phyloP scores from a whole-genome alignment of 257 asterid species.

The Solanum chmielewskii region DNA sequence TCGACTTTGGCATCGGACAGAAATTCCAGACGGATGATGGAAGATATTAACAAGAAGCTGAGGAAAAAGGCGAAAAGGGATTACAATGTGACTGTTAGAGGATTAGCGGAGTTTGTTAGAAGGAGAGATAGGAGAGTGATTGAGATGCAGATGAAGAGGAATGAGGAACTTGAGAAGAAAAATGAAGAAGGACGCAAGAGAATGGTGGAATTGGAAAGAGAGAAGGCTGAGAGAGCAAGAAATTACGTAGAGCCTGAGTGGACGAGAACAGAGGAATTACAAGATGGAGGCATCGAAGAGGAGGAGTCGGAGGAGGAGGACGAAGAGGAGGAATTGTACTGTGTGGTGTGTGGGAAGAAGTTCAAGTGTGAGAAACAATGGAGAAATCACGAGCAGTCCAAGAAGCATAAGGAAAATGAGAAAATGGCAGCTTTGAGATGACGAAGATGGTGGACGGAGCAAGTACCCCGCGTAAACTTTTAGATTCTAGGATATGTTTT shows the following conservation, averaged over 20 bases:
- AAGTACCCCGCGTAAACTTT: background rate
- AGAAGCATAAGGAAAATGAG: background rate
- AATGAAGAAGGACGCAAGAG: background rate
- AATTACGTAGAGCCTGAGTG: background rate
- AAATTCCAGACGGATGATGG: background rate
- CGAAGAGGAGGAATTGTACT: background rate
- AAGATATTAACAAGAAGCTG: background rate
- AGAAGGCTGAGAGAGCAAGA: background rate
- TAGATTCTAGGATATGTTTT: too few relatives aligned
- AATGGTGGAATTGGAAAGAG: background rate
- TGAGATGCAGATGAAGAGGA: background rate
- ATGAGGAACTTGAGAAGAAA: background rate
- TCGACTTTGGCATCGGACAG: background rate
- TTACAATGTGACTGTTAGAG: background rate
- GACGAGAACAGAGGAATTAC: background rate
- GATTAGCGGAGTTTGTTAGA: background rate
- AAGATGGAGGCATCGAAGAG: background rate
- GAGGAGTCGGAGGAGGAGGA: background rate
- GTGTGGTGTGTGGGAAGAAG: background rate
- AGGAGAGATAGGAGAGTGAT: background rate
- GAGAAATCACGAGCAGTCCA: background rate
- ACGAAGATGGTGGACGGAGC: background rate
- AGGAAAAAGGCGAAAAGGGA: background rate
- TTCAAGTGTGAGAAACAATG: background rate
- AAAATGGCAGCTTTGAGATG: background rate